A percentile compares a stretch with the other conserved stretches of the same genome.
phyloP scores from a whole-genome alignment of 2,329 filamentous ascomycete species.

The Coleophoma crateriformis region DNA sequence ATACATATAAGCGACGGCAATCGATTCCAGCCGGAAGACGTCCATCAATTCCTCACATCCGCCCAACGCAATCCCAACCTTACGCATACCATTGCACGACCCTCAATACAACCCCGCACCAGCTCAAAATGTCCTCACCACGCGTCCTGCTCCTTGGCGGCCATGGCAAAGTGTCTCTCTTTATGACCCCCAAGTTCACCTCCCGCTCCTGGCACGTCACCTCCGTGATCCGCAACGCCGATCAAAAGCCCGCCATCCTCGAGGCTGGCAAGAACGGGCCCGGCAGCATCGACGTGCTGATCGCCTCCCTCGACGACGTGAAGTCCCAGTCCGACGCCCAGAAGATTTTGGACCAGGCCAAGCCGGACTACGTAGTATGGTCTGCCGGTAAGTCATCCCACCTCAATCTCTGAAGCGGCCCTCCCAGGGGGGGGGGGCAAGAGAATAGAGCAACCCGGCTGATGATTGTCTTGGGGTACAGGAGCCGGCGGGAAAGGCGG shows the following conservation, averaged over 20 bases:
- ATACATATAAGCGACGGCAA: no score
- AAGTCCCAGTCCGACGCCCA: constrained; percentile 57
- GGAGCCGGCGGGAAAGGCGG: constrained; percentile 56
- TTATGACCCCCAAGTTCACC: constrained; percentile 72
- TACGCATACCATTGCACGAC: neutral
- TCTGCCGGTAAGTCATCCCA: constrained; percentile 47
- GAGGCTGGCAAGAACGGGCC: constrained; percentile 37
- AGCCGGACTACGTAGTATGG: constrained; percentile 64
- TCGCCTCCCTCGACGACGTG: constrained; percentile 68
- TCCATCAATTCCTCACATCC: no score
- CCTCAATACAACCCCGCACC: neutral
- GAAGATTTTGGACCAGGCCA: constrained; percentile 53
- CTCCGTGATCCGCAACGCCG: constrained; percentile 68
- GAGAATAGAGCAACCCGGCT: neutral
- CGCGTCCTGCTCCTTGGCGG: constrained; percentile 73
- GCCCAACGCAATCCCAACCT: neutral
- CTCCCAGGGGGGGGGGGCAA: no score
- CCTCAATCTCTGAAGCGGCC: neutral
- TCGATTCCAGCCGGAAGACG: no score
- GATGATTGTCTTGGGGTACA: constrained; percentile 13
- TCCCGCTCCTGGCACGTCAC: constrained; percentile 71
- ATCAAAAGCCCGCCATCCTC: constrained; percentile 60
- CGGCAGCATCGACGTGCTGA: constrained; percentile 62
- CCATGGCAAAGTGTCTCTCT: constrained; percentile 72
- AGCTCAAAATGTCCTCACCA: constrained; percentile 9